phyloP scores from a whole-genome alignment of 306 rosid genomes.

The Senna tora region DNA sequence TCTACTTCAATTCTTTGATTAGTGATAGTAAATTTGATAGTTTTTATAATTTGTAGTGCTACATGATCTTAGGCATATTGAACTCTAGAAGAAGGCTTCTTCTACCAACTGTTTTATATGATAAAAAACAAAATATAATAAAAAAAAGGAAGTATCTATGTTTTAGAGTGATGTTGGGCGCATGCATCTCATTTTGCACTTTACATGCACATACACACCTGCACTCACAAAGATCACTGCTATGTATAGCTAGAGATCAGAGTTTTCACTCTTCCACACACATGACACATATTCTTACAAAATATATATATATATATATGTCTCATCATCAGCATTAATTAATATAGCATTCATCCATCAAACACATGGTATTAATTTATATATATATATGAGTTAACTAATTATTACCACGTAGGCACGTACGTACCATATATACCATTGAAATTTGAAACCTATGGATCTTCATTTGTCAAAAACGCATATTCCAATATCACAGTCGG shows the following conservation, averaged over 20 bases:
- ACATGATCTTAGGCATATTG: constrained; percentile 9
- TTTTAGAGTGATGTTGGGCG: constrained; percentile 31
- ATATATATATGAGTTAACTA: constrained; percentile 29
- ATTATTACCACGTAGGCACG: constrained; percentile 25
- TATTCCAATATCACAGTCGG: constrained; percentile 87
- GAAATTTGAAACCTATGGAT: no score
- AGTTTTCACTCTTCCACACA: constrained; percentile 45
- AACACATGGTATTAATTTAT: constrained; percentile 24
- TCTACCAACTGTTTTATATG: neutral
- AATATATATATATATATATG: constrained; percentile 30
- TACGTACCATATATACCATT: no score
- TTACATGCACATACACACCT: neutral
- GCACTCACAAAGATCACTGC: neutral
- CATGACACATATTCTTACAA: constrained; percentile 56
- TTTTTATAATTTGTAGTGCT: no score
- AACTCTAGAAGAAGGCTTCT: neutral
- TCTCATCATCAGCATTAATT: no score
- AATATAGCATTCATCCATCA: constrained; percentile 34
- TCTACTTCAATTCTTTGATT: no score
- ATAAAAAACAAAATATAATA: constrained; percentile 14
- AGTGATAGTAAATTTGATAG: no score
- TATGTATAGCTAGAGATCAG: constrained; percentile 23
- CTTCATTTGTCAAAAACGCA: constrained; percentile 89
- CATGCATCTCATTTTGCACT: constrained; percentile 38
- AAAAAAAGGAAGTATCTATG: constrained; percentile 4